Evolutionary conservation across 2,329 filamentous ascomycete genomes (phyloP).

Genomic region (Aspergillus intermedius): DNA sequence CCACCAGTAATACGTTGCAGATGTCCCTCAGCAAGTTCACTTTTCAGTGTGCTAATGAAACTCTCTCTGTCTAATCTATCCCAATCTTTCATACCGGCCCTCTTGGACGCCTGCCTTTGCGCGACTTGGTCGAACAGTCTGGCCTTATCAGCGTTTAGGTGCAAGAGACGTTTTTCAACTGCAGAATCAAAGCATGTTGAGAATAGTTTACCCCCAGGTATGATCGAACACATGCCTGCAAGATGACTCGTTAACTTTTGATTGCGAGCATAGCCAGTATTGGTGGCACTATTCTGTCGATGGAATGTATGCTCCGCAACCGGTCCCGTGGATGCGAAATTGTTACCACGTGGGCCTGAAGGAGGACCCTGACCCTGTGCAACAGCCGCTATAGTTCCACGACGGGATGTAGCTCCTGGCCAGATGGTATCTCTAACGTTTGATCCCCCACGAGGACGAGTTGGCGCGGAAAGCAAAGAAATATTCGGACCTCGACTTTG

Average conservation of each 20-base stretch:
- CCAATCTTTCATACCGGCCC: slow-evolving; percentile 41
- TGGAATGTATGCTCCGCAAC: slow-evolving; percentile 28
- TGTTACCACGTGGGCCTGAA: slow-evolving; percentile 30
- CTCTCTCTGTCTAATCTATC: slow-evolving; percentile 43
- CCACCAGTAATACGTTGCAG: slow-evolving; percentile 41
- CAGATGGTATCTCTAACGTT: slow-evolving; percentile 30
- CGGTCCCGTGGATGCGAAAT: slow-evolving; percentile 20
- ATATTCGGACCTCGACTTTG: slow-evolving; percentile 33
- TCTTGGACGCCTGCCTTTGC: slow-evolving; percentile 39
- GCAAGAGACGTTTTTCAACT: slow-evolving; percentile 39
- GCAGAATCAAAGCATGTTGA: slow-evolving; percentile 32
- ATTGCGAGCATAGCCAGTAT: slow-evolving; percentile 31
- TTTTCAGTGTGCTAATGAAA: slow-evolving; percentile 40
- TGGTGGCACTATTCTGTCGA: slow-evolving; percentile 31
- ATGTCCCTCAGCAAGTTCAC: slow-evolving; percentile 44
- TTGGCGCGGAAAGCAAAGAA: slow-evolving; percentile 42
- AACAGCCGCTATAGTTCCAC: slow-evolving; percentile 22
- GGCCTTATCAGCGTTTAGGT: slow-evolving; percentile 41
- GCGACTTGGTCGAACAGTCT: slow-evolving; percentile 39
- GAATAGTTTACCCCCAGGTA: slow-evolving; percentile 38
- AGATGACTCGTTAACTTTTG: slow-evolving; percentile 37
- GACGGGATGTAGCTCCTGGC: slow-evolving; percentile 26
- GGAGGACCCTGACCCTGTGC: slow-evolving; percentile 29
- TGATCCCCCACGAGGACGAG: slow-evolving; percentile 38
- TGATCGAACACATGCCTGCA: slow-evolving; percentile 30